Conservation (phyloP, 257 asterid genomes). For the Solanum lignicaule region DNA sequence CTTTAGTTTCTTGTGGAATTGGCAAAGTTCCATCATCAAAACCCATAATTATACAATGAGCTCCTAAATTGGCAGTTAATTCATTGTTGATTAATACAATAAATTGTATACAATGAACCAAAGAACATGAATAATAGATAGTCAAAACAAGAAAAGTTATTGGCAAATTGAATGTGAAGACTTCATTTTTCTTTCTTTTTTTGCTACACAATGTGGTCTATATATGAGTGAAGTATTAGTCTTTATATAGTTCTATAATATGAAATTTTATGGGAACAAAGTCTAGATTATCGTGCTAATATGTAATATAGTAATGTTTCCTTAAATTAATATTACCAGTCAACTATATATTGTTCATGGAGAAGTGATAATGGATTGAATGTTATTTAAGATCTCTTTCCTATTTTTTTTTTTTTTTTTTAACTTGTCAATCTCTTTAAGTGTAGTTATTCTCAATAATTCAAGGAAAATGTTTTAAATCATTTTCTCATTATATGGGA, state of each 20-base stretch:
- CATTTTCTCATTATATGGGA: not conserved
- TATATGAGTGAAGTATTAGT: not conserved
- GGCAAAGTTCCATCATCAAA: not conserved
- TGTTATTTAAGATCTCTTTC: not conserved
- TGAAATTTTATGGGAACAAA: not conserved
- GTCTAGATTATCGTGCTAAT: not conserved
- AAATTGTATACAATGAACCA: not conserved
- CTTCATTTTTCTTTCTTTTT: not conserved
- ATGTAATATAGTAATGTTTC: not conserved
- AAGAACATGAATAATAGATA: not conserved
- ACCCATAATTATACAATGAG: not conserved
- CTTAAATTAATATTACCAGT: not conserved
- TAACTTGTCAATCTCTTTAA: not conserved
- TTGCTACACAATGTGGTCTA: not conserved
- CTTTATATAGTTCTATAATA: not conserved
- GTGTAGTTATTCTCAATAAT: not conserved
- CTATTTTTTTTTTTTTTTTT: not conserved
- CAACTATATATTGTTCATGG: not conserved
- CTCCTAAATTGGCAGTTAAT: not conserved
- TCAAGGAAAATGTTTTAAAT: not conserved
- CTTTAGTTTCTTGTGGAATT: not conserved
- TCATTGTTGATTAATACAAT: not conserved
- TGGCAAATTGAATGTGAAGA: not conserved
- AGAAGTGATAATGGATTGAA: not conserved
- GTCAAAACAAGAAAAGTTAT: not conserved